Conservation (phyloP, 73 alveolate genomes). For the Paramecium caudatum region DNA sequence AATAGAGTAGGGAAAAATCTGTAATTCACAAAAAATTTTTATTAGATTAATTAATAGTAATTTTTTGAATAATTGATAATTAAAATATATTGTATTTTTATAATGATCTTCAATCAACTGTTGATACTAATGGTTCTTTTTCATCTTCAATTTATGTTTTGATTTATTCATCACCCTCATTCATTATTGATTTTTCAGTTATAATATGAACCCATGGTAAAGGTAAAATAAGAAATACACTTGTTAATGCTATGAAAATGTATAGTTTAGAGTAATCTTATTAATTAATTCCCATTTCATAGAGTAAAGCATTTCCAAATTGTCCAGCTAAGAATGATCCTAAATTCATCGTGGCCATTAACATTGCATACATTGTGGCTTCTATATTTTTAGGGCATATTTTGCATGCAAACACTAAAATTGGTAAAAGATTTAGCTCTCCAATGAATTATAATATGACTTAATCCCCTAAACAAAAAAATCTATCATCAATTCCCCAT, state of each 20-base stretch:
- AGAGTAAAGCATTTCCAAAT: slow-evolving; percentile 83
- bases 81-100: too few species aligned
- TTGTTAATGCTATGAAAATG: slow-evolving; percentile 14
- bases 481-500: slow-evolving; percentile 78
- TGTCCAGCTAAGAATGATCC: slow-evolving; percentile 84
- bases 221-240: slow-evolving; percentile 52
- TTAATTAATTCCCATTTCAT: slow-evolving; percentile 78
- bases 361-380: slow-evolving; percentile 90
- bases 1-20: too few species aligned
- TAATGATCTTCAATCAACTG: too few species aligned
- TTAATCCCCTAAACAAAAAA: slow-evolving; percentile 67
- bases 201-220: slow-evolving; percentile 49
- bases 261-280: slow-evolving; percentile 79
- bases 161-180: too few species aligned
- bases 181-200: not conserved
- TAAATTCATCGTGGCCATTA: slow-evolving; percentile 85
- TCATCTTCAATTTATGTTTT: too few species aligned
- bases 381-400: slow-evolving; percentile 91
- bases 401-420: slow-evolving; percentile 87
- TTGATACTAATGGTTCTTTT: too few species aligned
- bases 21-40: too few species aligned
- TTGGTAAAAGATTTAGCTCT: slow-evolving; percentile 86
- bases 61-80: too few species aligned
- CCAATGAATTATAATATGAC: slow-evolving; percentile 76
- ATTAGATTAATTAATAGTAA: too few species aligned